Base-by-base conservation (phyloP, 495 filamentous ascomycete genomes). In the Ramalina intermedia region DNA sequence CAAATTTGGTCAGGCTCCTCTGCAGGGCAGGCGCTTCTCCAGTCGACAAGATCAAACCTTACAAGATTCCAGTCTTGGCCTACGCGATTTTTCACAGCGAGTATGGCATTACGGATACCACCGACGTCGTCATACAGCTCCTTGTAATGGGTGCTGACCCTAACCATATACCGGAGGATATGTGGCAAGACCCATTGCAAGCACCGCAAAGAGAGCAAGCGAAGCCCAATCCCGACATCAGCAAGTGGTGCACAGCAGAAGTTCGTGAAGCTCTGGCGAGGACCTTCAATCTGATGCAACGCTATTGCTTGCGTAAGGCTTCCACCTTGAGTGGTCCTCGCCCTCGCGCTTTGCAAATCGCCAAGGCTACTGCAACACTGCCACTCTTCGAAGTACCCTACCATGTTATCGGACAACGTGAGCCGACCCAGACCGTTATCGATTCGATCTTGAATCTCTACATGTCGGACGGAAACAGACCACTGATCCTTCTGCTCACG, bases 321-420 rank as follows among this genome's bases (percentile, higher is more conserved):
- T 51, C 55, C 14, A 57, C 50, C 9, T 43, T 60, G 16, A 46
- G 42, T 0, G 49, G 50, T 11, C 57, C 61, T 3, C 63, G 61
- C 0, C 36, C 36, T 9, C 54, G 66, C 18, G 53, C 68, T 24
- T 55, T 49, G 16, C 60, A 71, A 41, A 47, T 74, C 8, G 64
- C 69, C 2, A 45, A 47, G 2, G 48, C 48, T 11, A 47, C 60
- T 39, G 61, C 57, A 12, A 60, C 63, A 12, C 55, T 57, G n/a
- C 49, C 57, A 1, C 48, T 76, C 1, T 52, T 73, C 35, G 66
- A 64, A 9, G 52, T 70, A 6, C 61, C 62, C 6, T 71, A 73
- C 46, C 68, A 66, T 44, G 50, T 75, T 0, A 61, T 76, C 36
- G 67, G 70, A 3, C 73, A 76, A 50, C 55, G 53, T 1, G 48